phyloP scores from a whole-genome alignment of 2,329 filamentous ascomycete genomes.

The Trichoderma sp. region DNA sequence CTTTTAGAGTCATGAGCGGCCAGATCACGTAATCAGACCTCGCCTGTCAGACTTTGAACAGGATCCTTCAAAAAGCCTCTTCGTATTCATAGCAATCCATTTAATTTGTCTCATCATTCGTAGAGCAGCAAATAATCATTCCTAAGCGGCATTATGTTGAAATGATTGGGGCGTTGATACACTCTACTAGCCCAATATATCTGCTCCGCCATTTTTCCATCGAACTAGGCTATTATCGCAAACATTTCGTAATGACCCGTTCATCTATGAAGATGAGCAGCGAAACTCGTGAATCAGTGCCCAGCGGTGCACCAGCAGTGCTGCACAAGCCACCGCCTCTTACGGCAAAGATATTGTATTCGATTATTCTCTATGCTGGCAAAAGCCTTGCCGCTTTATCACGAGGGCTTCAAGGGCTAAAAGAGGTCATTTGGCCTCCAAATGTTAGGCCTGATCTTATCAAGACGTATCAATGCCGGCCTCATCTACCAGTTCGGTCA shows the following conservation, averaged over 20 bases:
- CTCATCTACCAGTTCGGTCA: not conserved
- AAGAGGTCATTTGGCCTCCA: not conserved
- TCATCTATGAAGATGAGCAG: not conserved
- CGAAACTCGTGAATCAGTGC: not conserved
- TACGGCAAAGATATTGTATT: not conserved
- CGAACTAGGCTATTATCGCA: not conserved
- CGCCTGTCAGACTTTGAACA: no score
- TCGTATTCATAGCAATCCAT: no score
- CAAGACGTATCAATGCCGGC: not conserved
- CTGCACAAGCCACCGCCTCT: not conserved
- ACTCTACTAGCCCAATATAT: fast-evolving
- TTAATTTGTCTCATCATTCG: no score
- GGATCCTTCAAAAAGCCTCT: no score
- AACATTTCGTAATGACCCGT: not conserved
- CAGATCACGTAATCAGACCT: no score
- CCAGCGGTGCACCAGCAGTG: not conserved
- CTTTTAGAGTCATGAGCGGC: no score
- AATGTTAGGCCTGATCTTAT: not conserved
- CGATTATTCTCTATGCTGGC: not conserved
- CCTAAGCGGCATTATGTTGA: no score
- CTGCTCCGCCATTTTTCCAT: not conserved
- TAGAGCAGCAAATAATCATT: no score
- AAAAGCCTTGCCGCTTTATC: not conserved
- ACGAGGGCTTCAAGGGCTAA: not conserved
- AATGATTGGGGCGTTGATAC: not conserved